These are phyloP conservation scores for Coprinopsis strossmayeri DNA, from an alignment of 768 basidiomycete genomes.

Conservation along the genomic window DNA sequence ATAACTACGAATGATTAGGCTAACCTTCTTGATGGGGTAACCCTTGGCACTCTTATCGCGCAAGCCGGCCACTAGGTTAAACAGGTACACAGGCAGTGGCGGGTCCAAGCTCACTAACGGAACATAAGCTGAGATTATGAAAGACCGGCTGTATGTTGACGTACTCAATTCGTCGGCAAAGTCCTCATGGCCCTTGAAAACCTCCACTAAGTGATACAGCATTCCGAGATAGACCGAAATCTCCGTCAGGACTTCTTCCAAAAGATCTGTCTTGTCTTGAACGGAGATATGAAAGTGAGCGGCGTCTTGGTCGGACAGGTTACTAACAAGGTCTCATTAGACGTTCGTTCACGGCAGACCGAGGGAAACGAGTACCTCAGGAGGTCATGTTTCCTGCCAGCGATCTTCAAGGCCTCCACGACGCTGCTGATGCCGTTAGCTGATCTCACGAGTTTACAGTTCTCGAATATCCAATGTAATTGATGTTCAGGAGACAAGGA, in stretches of 20 bases:
- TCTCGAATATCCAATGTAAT: constrained; percentile 92
- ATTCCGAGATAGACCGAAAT: constrained; percentile 92
- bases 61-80: constrained; percentile 83
- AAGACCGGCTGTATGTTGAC: constrained; percentile 22
- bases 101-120: constrained; percentile 87
- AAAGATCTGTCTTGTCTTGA: constrained; percentile 67
- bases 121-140: not conserved
- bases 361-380: no score
- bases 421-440: constrained; percentile 81
- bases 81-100: constrained; percentile 87
- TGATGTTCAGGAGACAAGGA: constrained; percentile 91
- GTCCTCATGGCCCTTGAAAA: constrained; percentile 88
- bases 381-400: constrained; percentile 79
- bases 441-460: constrained; percentile 77
- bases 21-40: constrained; percentile 95
- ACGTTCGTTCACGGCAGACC: no score
- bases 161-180: constrained; percentile 96
- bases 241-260: constrained; percentile 90
- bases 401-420: constrained; percentile 85
- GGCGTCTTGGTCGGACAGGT: constrained; percentile 69
- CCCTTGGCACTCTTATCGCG: constrained; percentile 92
- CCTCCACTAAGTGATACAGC: constrained; percentile 91
- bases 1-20: constrained; percentile 4
- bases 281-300: constrained; percentile 63
- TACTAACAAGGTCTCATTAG: no score